These are phyloP conservation scores for Colletotrichum endophyticum DNA, from an alignment of 2,329 filamentous ascomycete genomes.

Conservation along the genomic window DNA sequence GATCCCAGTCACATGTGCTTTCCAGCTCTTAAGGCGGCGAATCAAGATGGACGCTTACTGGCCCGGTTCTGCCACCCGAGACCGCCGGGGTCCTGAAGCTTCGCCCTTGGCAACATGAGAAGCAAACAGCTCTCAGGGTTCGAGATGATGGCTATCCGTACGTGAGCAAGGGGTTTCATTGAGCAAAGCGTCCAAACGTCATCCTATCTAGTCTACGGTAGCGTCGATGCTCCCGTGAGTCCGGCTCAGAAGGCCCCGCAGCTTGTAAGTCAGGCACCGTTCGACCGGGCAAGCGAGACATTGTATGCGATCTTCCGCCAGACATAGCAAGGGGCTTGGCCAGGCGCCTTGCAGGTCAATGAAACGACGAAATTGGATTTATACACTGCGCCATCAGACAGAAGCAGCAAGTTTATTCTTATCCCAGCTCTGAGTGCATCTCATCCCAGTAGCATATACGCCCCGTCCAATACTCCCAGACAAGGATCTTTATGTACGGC, in stretches of 20 bases:
- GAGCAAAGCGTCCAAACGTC: background rate
- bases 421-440: background rate
- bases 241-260: background rate
- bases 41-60: background rate
- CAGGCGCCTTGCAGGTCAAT: background rate
- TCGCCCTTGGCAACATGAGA: background rate
- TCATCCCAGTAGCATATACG: fast-evolving
- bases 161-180: background rate
- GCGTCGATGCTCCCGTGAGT: background rate
- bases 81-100: background rate
- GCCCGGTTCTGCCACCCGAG: background rate
- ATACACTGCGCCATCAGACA: background rate
- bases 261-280: background rate
- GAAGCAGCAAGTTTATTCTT: background rate
- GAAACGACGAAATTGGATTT: background rate
- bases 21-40: background rate
- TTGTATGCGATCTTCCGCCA: background rate
- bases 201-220: background rate
- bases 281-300: background rate
- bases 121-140: background rate
- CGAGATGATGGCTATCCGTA: background rate
- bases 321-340: background rate
- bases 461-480: background rate
- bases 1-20: background rate
- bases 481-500: background rate